A percentile compares a stretch with the other conserved stretches of the same genome.
These are phyloP conservation scores for Wickerhamomyces tratensis DNA, from an alignment of 805 yeast genomes.

Conservation along the genomic window DNA sequence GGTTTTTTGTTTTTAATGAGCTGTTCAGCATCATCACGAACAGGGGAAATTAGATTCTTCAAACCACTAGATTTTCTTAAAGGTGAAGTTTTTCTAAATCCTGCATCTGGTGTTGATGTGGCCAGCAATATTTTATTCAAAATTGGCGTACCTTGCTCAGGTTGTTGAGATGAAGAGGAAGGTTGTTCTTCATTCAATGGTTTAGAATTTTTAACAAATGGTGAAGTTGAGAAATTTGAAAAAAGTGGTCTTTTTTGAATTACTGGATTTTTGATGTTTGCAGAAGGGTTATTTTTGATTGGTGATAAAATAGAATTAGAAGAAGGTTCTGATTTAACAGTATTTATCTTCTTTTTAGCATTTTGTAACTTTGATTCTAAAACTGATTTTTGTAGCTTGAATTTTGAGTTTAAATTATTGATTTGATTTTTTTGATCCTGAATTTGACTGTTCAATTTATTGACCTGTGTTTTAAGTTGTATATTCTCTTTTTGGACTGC, in stretches of 20 bases:
- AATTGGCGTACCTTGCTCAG: constrained; percentile 4
- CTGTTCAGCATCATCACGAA: constrained; percentile 1
- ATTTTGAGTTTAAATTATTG: constrained; percentile 21
- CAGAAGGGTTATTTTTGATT: constrained; percentile 1
- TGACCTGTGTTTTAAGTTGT: constrained; percentile 24
- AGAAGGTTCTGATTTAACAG: constrained; percentile 3
- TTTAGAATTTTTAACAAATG: constrained; percentile 10
- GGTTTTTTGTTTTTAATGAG: constrained; percentile 3
- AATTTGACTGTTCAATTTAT: constrained; percentile 23
- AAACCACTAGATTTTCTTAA: constrained; percentile 16
- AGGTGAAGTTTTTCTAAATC: constrained; percentile 9
- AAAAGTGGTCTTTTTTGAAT: constrained; percentile 6
- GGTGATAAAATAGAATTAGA: constrained; percentile 7
- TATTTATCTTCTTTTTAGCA: constrained; percentile 21
- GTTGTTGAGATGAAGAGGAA: constrained; percentile 4
- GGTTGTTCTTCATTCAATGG: constrained; percentile 1
- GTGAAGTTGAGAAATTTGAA: constrained; percentile 13
- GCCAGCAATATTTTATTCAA: constrained; percentile 9
- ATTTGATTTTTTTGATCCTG: constrained; percentile 19
- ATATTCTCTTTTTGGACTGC: constrained; percentile 20
- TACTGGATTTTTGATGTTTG: neutral
- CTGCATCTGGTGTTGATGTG: constrained; percentile 18
- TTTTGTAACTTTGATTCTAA: constrained; percentile 25
- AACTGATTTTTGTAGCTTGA: constrained; percentile 23
- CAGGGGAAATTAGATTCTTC: constrained; percentile 15